Base-by-base conservation (phyloP, 2,329 filamentous ascomycete species). In the Thyridium curvatum region DNA sequence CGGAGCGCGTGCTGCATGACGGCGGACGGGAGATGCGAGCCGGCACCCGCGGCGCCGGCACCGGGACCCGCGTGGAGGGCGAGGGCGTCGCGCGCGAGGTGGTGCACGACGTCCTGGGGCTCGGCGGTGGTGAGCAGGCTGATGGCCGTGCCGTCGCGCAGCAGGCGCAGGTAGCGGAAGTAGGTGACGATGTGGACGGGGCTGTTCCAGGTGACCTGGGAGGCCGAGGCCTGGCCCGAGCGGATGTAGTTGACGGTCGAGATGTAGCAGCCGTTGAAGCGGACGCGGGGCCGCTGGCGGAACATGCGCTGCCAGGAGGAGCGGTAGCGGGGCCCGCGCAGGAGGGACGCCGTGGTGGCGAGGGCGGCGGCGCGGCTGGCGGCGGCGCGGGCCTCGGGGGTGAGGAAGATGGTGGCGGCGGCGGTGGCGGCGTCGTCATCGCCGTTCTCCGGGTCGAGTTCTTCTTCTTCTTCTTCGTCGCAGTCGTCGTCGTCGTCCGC, bases 171-270 rank as follows among this genome's bases (percentile, higher is more conserved):
- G 63, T 97, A 98, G 41, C 93, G 87, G 66, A 94, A 98, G 65
- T 97, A 98, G 1, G 93, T 98, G 35, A 98, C 89, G 42, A 97
- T 94, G 58, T 94, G 89, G 29, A 97, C 84, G 8, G 90, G 90
- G 17, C 77, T 83, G 52, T 69, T 68, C 87, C 90, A 95, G 2
- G 85, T 83, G 14, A 84, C 65, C 39, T 80, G 81, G 46, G 81
- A 83, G 15, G 77, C 73, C 3, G 79, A 82, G 10, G 82, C 73
- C 42, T 84, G 84, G 26, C 93, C 93, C 1, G 87, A 69, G 17
- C 93, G 85, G 36, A 87, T 80, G 64, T 98, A 98, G 65, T 97
- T 97, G 42, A 95, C 89, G 0, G 91, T 97, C 60, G 82, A 87
- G 61, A 98, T 97, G 66, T 98, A 98, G 62, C 88, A 85, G 18